Conservation (phyloP, 2,329 filamentous ascomycete genomes). For the Colletotrichum orbiculare region DNA sequence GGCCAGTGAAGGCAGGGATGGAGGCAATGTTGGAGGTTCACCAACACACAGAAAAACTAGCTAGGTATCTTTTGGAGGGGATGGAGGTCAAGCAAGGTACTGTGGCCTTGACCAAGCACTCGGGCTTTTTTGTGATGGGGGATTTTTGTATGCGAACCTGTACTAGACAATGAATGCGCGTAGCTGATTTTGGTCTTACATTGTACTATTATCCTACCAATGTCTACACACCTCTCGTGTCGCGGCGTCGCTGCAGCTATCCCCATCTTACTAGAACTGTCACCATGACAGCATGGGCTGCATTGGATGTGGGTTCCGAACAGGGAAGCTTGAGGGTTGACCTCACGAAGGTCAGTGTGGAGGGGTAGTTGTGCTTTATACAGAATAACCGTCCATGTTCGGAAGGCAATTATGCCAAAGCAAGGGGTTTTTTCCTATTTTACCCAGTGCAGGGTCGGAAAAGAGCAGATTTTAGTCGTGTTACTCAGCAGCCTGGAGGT, state of each 20-base stretch:
- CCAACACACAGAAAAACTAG: conserved; percentile 29
- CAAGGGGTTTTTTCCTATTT: no score
- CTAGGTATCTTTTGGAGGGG: conserved; percentile 6
- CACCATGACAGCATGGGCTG: no score
- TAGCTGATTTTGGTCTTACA: conserved; percentile 11
- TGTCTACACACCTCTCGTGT: no score
- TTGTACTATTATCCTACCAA: neutral
- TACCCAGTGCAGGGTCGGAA: no score
- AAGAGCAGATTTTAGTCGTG: no score
- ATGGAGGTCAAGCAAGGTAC: conserved; percentile 5
- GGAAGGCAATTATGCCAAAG: neutral
- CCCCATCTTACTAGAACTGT: no score
- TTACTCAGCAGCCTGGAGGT: no score
- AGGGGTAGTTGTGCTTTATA: neutral
- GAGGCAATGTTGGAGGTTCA: conserved; percentile 32
- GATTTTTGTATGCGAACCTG: conserved; percentile 31
- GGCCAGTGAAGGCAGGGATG: conserved; percentile 31
- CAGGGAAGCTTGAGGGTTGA: conserved; percentile 30
- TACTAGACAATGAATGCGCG: conserved; percentile 36
- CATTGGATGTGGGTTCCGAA: neutral
- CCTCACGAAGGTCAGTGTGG: conserved; percentile 34
- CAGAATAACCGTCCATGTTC: conserved; percentile 3
- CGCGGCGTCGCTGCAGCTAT: no score
- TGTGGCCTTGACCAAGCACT: conserved; percentile 27
- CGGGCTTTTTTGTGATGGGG: conserved; percentile 14